Conservation (phyloP, 257 asterid species). For the Plantago major region DNA sequence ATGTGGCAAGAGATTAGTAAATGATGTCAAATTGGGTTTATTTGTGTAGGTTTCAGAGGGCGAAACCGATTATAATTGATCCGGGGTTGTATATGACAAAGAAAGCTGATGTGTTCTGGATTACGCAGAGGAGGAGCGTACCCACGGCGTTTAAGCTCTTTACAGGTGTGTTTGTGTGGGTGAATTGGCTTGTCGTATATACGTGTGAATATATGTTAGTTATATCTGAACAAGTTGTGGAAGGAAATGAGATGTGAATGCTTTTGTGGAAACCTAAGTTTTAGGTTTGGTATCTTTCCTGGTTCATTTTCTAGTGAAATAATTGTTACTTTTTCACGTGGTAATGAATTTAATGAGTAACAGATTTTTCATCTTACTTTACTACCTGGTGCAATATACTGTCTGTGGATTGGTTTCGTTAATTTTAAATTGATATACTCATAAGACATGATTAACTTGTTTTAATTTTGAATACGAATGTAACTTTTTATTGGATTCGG, state of each 20-base stretch:
- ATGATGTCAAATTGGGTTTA: too few species aligned
- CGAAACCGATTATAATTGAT: slow-evolving; percentile 84
- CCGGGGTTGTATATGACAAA: slow-evolving; percentile 86
- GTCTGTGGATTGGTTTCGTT: too few species aligned
- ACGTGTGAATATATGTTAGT: background rate
- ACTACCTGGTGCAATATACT: too few species aligned
- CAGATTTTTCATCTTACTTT: too few species aligned
- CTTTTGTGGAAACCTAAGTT: slow-evolving; percentile 13
- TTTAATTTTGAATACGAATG: too few species aligned
- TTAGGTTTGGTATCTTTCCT: slow-evolving; percentile 22
- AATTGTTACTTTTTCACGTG: background rate
- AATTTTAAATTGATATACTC: too few species aligned
- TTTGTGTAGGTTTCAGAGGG: slow-evolving; percentile 72
- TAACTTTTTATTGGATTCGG: too few species aligned
- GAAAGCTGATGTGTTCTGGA: slow-evolving; percentile 92
- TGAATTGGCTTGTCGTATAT: slow-evolving; percentile 17
- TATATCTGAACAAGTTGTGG: background rate
- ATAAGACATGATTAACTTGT: too few species aligned
- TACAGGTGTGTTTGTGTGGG: slow-evolving; percentile 57
- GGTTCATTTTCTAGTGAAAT: slow-evolving; percentile 13
- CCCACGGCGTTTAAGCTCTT: slow-evolving; percentile 93
- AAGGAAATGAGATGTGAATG: slow-evolving; percentile 18
- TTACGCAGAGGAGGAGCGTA: slow-evolving; percentile 90
- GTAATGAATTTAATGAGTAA: background rate
- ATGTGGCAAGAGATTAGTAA: too few species aligned